A percentile compares a stretch with the other conserved stretches of the same genome.
Conservation (phyloP, 257 asterid genomes). For the Rehmannia glutinosa region DNA sequence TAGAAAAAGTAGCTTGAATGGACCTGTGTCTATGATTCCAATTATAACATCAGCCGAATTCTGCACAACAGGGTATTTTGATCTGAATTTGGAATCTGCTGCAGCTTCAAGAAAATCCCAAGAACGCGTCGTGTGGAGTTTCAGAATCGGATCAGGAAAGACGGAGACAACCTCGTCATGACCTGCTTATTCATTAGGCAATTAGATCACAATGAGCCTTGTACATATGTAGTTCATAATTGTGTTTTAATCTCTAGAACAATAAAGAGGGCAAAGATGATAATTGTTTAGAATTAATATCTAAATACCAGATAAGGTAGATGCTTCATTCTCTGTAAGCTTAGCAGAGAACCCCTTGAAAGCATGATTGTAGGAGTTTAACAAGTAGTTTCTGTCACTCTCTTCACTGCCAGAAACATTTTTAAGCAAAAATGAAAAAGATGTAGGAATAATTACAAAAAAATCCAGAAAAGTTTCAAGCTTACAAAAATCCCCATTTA, state of each 20-base stretch:
- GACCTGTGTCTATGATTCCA: slow-evolving; percentile 84
- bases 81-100: slow-evolving; percentile 27
- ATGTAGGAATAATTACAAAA: background rate
- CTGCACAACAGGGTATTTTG: slow-evolving; percentile 24
- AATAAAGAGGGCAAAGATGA: background rate
- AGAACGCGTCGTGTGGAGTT: slow-evolving; percentile 81
- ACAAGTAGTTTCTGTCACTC: slow-evolving; percentile 32
- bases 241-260: background rate
- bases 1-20: background rate
- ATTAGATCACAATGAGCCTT: background rate
- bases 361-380: slow-evolving; percentile 51
- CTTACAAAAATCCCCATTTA: no score
- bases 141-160: slow-evolving; percentile 65
- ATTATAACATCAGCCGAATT: slow-evolving; percentile 51
- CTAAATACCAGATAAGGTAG: slow-evolving; percentile 45
- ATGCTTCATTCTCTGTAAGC: slow-evolving; percentile 64
- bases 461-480: no score
- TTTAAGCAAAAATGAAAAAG: background rate
- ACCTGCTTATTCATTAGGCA: slow-evolving; percentile 20
- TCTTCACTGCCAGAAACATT: slow-evolving; percentile 38
- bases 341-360: slow-evolving; percentile 67
- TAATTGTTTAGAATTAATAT: no score
- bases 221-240: background rate
- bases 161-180: slow-evolving; percentile 61
- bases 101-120: slow-evolving; percentile 70